Evolutionary conservation across 2,329 filamentous ascomycete species (phyloP).

Genomic region (Sclerotinia glacialis): DNA sequence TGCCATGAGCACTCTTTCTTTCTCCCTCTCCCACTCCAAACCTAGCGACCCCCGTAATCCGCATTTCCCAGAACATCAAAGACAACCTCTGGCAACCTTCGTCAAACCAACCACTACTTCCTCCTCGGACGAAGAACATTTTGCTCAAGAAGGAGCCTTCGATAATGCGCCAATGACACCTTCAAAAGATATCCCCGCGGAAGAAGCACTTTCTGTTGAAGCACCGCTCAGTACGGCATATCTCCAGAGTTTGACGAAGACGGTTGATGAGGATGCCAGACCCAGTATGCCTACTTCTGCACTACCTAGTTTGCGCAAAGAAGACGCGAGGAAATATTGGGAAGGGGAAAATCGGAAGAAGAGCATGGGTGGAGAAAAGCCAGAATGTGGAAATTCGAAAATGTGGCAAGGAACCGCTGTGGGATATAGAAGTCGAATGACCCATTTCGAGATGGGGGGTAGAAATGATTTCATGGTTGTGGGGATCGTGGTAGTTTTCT

Average conservation of each 20-base stretch:
- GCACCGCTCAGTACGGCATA: constrained; percentile 31
- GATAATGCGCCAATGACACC: constrained; percentile 35
- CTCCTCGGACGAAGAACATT: not conserved
- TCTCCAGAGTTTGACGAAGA: constrained; percentile 31
- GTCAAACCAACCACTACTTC: constrained; percentile 5
- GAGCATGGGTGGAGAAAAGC: not conserved
- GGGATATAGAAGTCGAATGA: constrained; percentile 19
- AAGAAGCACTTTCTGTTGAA: constrained; percentile 30
- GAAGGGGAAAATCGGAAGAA: constrained; percentile 7
- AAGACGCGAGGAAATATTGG: constrained; percentile 33
- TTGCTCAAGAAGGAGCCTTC: constrained; percentile 25
- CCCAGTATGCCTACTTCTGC: constrained; percentile 33
- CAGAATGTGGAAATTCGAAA: not conserved
- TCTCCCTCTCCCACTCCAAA: not conserved
- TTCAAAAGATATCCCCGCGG: constrained; percentile 25
- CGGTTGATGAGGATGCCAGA: constrained; percentile 10
- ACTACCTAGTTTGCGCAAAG: constrained; percentile 29
- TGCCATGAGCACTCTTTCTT: not conserved
- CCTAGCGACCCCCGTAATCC: constrained; percentile 24
- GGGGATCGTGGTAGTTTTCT: constrained; percentile 35
- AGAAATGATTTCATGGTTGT: constrained; percentile 36
- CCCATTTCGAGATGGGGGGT: constrained; percentile 16
- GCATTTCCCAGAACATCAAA: constrained; percentile 34
- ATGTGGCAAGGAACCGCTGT: constrained; percentile 17
- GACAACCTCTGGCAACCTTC: constrained; percentile 8